Evolutionary conservation across 257 asterid genomes (phyloP).

Genomic region (Ilex aquifolium): DNA sequence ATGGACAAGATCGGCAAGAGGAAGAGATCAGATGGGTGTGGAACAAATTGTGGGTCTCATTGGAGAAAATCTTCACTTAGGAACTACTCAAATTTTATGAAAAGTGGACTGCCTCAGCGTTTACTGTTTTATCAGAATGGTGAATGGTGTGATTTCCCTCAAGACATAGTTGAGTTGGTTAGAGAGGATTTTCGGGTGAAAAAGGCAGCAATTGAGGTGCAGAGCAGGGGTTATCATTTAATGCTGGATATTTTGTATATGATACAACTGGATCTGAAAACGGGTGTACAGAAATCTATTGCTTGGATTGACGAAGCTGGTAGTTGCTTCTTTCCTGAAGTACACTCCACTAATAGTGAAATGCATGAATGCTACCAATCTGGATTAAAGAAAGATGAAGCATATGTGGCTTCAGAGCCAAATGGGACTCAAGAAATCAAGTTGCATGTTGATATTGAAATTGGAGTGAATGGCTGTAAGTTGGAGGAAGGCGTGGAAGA

Average conservation of each 20-base stretch:
- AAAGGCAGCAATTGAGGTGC: conserved; percentile 55
- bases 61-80: conserved; percentile 35
- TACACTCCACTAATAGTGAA: conserved; percentile 31
- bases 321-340: conserved; percentile 71
- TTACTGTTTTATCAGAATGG: conserved; percentile 59
- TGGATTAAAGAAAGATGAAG: conserved; percentile 25
- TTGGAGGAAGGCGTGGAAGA: conserved; percentile 60
- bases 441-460: conserved; percentile 67
- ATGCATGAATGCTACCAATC: conserved; percentile 9
- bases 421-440: conserved; percentile 41
- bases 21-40: conserved; percentile 41
- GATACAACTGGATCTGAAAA: conserved; percentile 56
- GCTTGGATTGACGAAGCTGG: conserved; percentile 91
- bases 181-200: conserved; percentile 43
- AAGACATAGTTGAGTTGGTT: conserved; percentile 40
- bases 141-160: conserved; percentile 77
- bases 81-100: conserved; percentile 53
- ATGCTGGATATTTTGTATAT: conserved; percentile 68
- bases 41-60: conserved; percentile 16
- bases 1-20: conserved; percentile 37
- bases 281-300: conserved; percentile 56
- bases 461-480: conserved; percentile 44
- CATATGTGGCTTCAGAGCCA: conserved; percentile 22
- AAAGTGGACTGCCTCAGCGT: conserved; percentile 53
- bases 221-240: conserved; percentile 32